Evolutionary conservation across 768 basidiomycete species (phyloP), one percentile per base, ranked within the genome.

Genomic region (Suillus variegatus): DNA sequence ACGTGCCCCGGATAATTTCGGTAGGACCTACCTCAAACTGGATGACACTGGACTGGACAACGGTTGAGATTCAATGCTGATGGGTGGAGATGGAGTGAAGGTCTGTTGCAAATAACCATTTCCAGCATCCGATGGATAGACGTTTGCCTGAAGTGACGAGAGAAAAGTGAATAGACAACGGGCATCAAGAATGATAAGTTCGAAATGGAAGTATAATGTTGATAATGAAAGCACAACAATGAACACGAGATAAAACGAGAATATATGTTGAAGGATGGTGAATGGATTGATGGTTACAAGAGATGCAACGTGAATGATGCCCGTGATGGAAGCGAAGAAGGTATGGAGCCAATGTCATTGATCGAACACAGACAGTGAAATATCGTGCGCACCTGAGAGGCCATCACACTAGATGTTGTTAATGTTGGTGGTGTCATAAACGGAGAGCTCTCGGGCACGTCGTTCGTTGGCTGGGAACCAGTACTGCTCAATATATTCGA

Each of bases 41-140:
- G 25, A 36, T 25, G 40, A 60, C 10, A 10, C 14, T 12, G 38
- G 18, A 18, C 22, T 40, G 22, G 22, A 16, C 22, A 25, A 10
- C 16, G 10, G 41, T 12, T 22, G 28, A 12, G 58, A 43, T 32
- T 18, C 58, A 28, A 6, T 28, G 18, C 10, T 28, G 25, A 18
- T 28, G 2, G 28, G 6, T 7, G 41, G 18, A 25, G 57, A 22
- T 9, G 28, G 28, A 25, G 57, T 58, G 9, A 2, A 4, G 18
- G 58, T 28, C 28, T 43, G 18, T 60, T 32, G 41, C 18, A 60
- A 10, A 60, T 60, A 60, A 43, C 41, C 58, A 13, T 60, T 60
- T 43, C 18, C 58, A 60, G 25, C 41, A 20, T 60, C 12, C 9
- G 58, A 60, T 8, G 40, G 58, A 43, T 60, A 43, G 6, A 7